Base-by-base conservation (phyloP, 208 protist species). In the Trypanosoma boissoni region DNA sequence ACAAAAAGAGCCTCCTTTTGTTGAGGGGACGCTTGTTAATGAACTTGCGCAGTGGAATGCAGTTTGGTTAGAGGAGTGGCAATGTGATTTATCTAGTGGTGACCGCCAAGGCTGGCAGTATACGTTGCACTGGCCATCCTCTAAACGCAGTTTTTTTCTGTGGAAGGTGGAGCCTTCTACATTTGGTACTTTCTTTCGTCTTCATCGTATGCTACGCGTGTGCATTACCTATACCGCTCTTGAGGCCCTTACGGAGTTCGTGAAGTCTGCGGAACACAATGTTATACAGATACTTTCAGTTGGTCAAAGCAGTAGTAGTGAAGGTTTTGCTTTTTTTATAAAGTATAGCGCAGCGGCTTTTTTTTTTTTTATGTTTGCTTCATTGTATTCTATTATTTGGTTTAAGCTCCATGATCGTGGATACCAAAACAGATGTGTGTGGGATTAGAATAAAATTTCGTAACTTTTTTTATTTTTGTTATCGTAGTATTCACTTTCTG, bases 21-120 rank as follows among this genome's bases (percentile, higher is more conserved):
- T 44, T 57, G 24, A 45, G 27, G 51, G 10, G 10, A 14, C 20
- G 10, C 21, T 57, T 42, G 14, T 16, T 42, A 23, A 44, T 7
- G 27, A 42, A 14, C 21, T 57, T 10, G 21, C 7, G 26, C 21
- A 6, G 24, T 10, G 37, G 12, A 57, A 57, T 23, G 20, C 21
- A 6, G 20, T 28, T 34, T 57, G 51, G 51, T 10, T 57, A 12
- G 51, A 57, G 21, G 51, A 57, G 27, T 57, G 51, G 51, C 24
- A 14, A 42, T 37, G 14, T 42, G 51, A 57, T 34, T 16, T 16
- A 37, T 42, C 51, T 45, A 23, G 6, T 14, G 51, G 51, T 42
- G 14, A 57, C 43, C 51, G 12, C 7, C 51, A 57, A 34, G 51
- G 51, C 7, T 57, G 51, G 51, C 51, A 57, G 14, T 57, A 57